A percentile compares a stretch with the other conserved stretches of the same genome.
Conservation (phyloP, 1,284 basidiomycete species). For the Volvariella volvacea region DNA sequence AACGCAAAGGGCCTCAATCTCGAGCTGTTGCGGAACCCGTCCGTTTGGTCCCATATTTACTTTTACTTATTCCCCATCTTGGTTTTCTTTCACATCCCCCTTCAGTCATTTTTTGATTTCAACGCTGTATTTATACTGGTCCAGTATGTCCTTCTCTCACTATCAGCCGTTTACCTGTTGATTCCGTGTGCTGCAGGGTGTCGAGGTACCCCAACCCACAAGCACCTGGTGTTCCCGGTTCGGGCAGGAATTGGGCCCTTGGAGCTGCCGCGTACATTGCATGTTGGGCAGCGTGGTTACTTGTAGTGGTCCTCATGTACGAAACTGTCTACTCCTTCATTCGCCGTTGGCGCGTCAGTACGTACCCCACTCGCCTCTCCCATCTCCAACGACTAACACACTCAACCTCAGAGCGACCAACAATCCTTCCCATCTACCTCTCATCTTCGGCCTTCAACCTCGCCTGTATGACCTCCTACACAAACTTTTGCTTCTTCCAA, state of each 20-base stretch:
- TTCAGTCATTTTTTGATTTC: constrained; percentile 79
- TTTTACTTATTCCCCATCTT: constrained; percentile 64
- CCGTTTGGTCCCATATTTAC: constrained; percentile 45
- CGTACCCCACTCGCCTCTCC: constrained; percentile 30
- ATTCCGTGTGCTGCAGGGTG: constrained; percentile 37
- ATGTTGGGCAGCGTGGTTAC: constrained; percentile 70
- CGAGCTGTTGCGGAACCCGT: constrained; percentile 57
- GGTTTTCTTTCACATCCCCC: constrained; percentile 60
- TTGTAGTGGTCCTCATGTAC: constrained; percentile 74
- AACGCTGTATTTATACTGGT: constrained; percentile 72
- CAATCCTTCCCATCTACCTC: constrained; percentile 75
- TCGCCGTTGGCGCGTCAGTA: constrained; percentile 77
- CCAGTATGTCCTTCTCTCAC: constrained; percentile 47
- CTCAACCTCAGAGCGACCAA: constrained; percentile 56
- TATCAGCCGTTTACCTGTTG: constrained; percentile 4
- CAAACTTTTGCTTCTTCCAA: constrained; percentile 77
- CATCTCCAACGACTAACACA: background rate
- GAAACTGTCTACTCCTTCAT: constrained; percentile 76
- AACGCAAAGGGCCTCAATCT: constrained; percentile 55
- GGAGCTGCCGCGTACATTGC: constrained; percentile 73
- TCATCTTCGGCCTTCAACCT: constrained; percentile 71
- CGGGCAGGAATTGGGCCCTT: constrained; percentile 70
- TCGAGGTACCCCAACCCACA: constrained; percentile 63
- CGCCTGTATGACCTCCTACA: constrained; percentile 70
- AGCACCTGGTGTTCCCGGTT: constrained; percentile 58